These are phyloP conservation scores for Trichoderma sp. DNA, from an alignment of 2,329 filamentous ascomycete genomes.

Conservation along the genomic window DNA sequence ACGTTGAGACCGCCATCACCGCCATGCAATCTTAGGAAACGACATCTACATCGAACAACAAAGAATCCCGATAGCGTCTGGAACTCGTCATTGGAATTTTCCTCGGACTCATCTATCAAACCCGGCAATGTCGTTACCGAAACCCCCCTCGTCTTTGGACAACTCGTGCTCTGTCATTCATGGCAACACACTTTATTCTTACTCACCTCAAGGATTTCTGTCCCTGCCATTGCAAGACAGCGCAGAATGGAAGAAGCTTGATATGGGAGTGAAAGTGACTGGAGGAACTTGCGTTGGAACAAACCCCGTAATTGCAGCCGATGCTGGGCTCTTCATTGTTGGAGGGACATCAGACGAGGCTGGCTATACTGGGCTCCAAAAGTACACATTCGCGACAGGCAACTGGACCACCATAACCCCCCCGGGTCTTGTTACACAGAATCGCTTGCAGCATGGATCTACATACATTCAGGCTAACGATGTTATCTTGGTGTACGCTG, in stretches of 20 bases:
- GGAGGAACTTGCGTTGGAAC: constrained; percentile 76
- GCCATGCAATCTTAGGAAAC: constrained; percentile 26
- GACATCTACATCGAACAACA: not conserved
- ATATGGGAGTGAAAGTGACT: constrained; percentile 65
- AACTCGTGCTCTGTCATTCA: constrained; percentile 79
- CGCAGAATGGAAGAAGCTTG: constrained; percentile 66
- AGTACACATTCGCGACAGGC: constrained; percentile 52
- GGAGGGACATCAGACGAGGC: constrained; percentile 60
- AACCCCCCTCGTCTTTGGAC: constrained; percentile 66
- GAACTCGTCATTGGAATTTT: not conserved
- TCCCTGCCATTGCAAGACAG: constrained; percentile 66
- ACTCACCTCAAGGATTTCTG: constrained; percentile 71
- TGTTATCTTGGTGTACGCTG: constrained; percentile 77
- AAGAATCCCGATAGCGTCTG: constrained; percentile 2
- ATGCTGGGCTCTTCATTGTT: constrained; percentile 72
- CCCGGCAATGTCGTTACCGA: constrained; percentile 63
- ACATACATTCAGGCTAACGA: constrained; percentile 68
- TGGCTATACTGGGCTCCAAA: constrained; percentile 72
- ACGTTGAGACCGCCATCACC: not conserved
- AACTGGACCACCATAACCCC: constrained; percentile 50
- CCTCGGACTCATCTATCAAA: not conserved
- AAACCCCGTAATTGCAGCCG: constrained; percentile 53
- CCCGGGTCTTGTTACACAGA: constrained; percentile 54
- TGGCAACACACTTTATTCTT: constrained; percentile 80
- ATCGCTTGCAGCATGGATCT: constrained; percentile 71